These are phyloP conservation scores for Solanum hybrid DNA, from an alignment of 305 asterid genomes.

Conservation along the genomic window DNA sequence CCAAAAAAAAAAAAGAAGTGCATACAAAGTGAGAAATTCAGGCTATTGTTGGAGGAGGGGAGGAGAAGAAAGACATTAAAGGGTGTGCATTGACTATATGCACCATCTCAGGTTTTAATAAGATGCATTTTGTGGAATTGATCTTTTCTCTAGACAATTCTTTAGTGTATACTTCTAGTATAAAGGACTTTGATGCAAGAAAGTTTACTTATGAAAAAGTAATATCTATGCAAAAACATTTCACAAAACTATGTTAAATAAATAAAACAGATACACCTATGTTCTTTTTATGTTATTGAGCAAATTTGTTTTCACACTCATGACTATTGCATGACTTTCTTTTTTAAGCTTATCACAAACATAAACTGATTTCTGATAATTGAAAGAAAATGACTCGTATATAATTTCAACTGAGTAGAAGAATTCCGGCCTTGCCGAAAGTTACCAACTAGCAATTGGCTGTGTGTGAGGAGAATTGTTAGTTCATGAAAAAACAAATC, in stretches of 20 bases:
- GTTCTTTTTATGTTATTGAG: not conserved
- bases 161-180: not conserved
- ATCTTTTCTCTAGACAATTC: not conserved
- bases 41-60: not conserved
- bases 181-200: not conserved
- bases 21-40: not conserved
- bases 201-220: not conserved
- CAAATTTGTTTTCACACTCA: not conserved
- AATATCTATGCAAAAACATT: not conserved
- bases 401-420: not conserved
- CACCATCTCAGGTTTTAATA: not conserved
- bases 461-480: not conserved
- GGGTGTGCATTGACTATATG: not conserved
- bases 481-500: not conserved
- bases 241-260: not conserved
- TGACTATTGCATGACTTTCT: not conserved
- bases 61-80: not conserved
- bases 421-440: not conserved
- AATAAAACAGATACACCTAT: not conserved
- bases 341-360: not conserved
- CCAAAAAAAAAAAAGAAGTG: constrained; percentile 16
- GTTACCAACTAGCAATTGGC: not conserved
- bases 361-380: not conserved
- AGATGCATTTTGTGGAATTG: not conserved
- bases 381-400: not conserved